Evolutionary conservation across 331 rosid genomes (phyloP), one percentile per base, ranked within the genome.

Genomic region (Arachis monticola): DNA sequence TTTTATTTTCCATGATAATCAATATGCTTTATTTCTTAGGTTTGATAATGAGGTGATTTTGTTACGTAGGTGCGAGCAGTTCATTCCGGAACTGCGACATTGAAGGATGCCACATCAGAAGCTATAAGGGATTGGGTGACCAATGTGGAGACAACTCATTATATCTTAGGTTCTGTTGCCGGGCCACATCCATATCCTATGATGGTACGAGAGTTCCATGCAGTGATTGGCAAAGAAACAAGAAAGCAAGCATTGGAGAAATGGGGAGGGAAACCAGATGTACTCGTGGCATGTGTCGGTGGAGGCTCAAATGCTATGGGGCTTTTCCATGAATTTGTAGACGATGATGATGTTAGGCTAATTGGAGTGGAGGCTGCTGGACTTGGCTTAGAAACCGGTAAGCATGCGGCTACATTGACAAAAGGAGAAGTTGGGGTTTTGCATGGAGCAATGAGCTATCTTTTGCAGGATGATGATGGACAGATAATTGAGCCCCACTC

Each of bases 111-210:
- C 30, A 94, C 98, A 8, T 94, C 98, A 11, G 97, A 94, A 80
- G 97, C 98, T 62, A 91, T 94, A 47, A 89, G 98, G 86, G 96
- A 94, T 60, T 94, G 98, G 98, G 98, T 94, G 79, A 90, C 98
- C 42, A 91, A 94, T 62, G 98, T 94, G 7, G 98, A 94, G 86
- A 91, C 98, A 4, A 94, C 97, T 72, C 99, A 94, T 82, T 94
- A 94, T 75, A 94, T 94, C 27, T 22, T 22, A 0, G 27, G 27
- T 22, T 22, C 27, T 22, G 27, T 22, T 22, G 27, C 27, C 27
- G 27, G 27, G 27, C 27, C 27, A 22, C 27, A 22, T 22, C 27
- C 27, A 22, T 22, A 22, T 22, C 27, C 27, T 22, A 22, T 22
- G 27, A 22, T 22, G 27, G 27, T 22, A 22, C 27, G 27, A 22